Base-by-base conservation (phyloP, 805 yeast genomes). In the Ogataea populi-albae region DNA sequence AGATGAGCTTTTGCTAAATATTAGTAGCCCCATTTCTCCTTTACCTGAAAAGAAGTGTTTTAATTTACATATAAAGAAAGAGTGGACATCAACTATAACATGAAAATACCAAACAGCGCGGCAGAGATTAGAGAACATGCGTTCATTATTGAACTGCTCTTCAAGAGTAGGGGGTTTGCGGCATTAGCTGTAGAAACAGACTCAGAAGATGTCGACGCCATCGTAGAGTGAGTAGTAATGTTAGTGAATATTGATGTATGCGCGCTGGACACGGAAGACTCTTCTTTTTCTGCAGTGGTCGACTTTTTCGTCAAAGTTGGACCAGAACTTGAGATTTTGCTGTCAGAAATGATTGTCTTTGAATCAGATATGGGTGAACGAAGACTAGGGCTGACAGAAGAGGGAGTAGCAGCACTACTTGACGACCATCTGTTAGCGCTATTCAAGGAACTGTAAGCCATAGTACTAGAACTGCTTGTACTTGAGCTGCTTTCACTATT, bases 181-280 rank as follows among this genome's bases (percentile, higher is more conserved):
- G 36, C 45, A 24, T 38, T 40, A 14, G 43, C 34, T 14, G 52
- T 32, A 4, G 56, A 37, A 3, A 52, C 30, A 2, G 46, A 26
- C 4, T 35, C 17, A 2, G 50, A 28, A 2, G 42, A 28, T 15
- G 50, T 33, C 11, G 35, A 12, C 5, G 23, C 14, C 5, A 25
- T 9, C 12, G 8, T 23, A 3, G 30, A 17, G 9, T 16, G 12
- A 3, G 33, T 9, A 10, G 24, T 19, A 20, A 28, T 26, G 30
- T 41, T 34, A 8, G 36, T 27, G 6, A 40, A 25, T 6, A 10
- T 4, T 3, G 35, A 25, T 15, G 45, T 34, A 15, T 29, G 15
- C 15, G 35, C 23, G 16, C 12, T 33, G 21, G 23, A 10, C 18
- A n/a, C 32, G 10, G 14, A 9, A 2, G 34, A 17, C 8, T 23